A percentile compares a stretch with the other conserved stretches of the same genome.
phyloP scores from a whole-genome alignment of 306 rosid genomes.

The Neltuma alba region DNA sequence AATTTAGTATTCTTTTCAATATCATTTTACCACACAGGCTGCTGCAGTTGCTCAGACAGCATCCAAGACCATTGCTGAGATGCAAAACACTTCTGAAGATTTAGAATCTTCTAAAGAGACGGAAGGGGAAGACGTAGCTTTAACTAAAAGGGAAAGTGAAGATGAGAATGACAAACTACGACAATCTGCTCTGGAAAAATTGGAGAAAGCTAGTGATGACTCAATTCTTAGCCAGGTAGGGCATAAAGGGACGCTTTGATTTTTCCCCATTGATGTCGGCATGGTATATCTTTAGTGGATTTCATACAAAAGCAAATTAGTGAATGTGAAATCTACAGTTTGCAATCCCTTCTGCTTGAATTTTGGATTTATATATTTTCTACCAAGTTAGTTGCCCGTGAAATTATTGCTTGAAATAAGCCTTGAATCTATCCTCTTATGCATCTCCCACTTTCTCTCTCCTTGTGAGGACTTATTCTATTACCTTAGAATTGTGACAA shows the following conservation, averaged over 20 bases:
- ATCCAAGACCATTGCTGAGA: slow-evolving; percentile 73
- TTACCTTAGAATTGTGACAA: slow-evolving; percentile 7
- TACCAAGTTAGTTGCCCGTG: slow-evolving; percentile 7
- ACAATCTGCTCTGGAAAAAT: slow-evolving; percentile 72
- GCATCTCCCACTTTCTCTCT: neutral
- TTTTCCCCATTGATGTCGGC: slow-evolving; percentile 17
- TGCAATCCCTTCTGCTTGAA: neutral
- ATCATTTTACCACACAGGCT: slow-evolving; percentile 51
- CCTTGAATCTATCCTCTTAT: slow-evolving; percentile 1
- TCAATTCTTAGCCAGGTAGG: slow-evolving; percentile 90
- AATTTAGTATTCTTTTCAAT: slow-evolving; percentile 3
- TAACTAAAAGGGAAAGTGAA: slow-evolving; percentile 50
- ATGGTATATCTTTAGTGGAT: slow-evolving; percentile 16
- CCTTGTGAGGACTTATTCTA: slow-evolving; percentile 1
- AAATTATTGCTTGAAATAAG: slow-evolving; percentile 14
- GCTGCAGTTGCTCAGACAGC: slow-evolving; percentile 88
- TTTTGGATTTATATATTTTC: slow-evolving; percentile 8
- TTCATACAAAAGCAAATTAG: slow-evolving; percentile 22
- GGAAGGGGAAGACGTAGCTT: slow-evolving; percentile 54
- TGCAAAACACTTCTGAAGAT: slow-evolving; percentile 56
- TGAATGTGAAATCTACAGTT: slow-evolving; percentile 19
- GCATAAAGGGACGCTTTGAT: slow-evolving; percentile 2
- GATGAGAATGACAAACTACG: slow-evolving; percentile 56
- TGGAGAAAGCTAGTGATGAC: slow-evolving; percentile 95
- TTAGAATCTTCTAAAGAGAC: slow-evolving; percentile 60